These are phyloP conservation scores for Wickerhamomyces bisporus DNA, from an alignment of 805 yeast genomes.

Conservation along the genomic window DNA sequence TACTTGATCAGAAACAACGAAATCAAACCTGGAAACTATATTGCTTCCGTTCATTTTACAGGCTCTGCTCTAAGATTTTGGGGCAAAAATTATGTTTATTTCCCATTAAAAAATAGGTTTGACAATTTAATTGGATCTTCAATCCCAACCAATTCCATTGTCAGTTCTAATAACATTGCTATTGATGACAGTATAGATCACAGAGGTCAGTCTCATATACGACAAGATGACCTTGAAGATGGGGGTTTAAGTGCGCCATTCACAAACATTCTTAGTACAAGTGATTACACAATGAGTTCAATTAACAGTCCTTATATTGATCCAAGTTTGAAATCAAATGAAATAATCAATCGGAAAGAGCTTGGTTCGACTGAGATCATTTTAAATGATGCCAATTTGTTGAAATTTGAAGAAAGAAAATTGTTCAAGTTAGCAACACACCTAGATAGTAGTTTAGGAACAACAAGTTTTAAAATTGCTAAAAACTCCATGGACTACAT, in stretches of 20 bases:
- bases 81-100: background rate
- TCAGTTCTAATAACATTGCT: too few species aligned
- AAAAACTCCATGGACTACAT: conserved; percentile 7
- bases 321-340: conserved; percentile 9
- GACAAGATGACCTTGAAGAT: background rate
- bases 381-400: background rate
- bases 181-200: too few species aligned
- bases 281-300: too few species aligned
- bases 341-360: background rate
- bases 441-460: background rate
- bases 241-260: background rate
- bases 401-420: conserved; percentile 3
- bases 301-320: conserved; percentile 20
- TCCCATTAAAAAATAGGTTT: background rate
- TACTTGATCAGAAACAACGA: background rate
- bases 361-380: conserved; percentile 2
- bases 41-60: background rate
- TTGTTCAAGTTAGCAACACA: conserved; percentile 4
- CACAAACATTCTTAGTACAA: too few species aligned
- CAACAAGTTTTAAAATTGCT: conserved; percentile 3
- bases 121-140: background rate
- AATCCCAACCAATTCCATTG: background rate
- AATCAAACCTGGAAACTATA: background rate
- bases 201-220: too few species aligned
- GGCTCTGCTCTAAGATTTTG: background rate